phyloP scores from a whole-genome alignment of 2,329 filamentous ascomycete genomes.

The Eurotiales sp. region DNA sequence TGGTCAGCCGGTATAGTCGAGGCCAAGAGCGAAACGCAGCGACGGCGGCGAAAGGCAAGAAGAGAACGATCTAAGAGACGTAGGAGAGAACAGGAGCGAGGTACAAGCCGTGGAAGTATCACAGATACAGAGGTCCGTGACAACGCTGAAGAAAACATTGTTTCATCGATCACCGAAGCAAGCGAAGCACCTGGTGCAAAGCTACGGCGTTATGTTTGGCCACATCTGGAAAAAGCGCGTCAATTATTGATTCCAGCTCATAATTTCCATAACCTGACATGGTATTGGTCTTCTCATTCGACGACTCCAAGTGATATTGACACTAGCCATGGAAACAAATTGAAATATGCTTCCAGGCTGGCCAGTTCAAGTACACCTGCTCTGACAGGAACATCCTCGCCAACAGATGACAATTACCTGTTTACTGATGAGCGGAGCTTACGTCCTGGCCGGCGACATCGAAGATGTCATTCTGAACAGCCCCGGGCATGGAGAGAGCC shows the following conservation, averaged over 20 bases:
- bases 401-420: neutral
- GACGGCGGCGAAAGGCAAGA: neutral
- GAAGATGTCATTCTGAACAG: constrained; percentile 36
- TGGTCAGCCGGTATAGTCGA: constrained; percentile 32
- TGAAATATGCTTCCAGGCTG: constrained; percentile 18
- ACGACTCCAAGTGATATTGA: constrained; percentile 14
- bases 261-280: neutral
- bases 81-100: neutral
- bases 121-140: neutral
- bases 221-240: constrained; percentile 28
- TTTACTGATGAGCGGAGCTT: constrained; percentile 2
- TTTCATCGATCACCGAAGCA: constrained; percentile 18
- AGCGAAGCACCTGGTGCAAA: constrained; percentile 14
- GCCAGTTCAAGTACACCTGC: constrained; percentile 16
- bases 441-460: constrained; percentile 26
- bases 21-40: constrained; percentile 11
- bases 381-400: neutral
- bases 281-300: constrained; percentile 20
- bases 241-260: constrained; percentile 23
- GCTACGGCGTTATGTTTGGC: constrained; percentile 27
- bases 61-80: neutral
- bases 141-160: constrained; percentile 1
- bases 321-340: constrained; percentile 6
- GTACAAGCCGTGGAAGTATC: neutral
- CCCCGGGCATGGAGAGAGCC: constrained; percentile 35